Evolutionary conservation across 2,329 filamentous ascomycete genomes (phyloP).

Genomic region (Talaromyces islandicus): DNA sequence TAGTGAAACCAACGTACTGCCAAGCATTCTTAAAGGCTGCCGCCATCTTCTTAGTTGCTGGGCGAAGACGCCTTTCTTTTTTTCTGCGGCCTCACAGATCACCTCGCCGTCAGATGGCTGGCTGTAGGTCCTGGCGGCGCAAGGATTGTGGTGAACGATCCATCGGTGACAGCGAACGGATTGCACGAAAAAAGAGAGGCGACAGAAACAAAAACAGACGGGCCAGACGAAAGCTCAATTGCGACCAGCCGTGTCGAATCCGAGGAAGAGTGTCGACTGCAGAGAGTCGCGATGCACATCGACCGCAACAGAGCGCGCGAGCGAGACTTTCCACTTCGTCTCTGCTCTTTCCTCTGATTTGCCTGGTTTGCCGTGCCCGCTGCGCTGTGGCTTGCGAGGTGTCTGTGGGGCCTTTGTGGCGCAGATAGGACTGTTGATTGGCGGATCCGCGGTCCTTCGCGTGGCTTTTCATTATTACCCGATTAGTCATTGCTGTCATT

Average conservation of each 20-base stretch:
- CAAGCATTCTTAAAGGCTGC: conserved; percentile 45
- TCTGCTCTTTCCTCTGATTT: background rate
- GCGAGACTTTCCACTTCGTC: background rate
- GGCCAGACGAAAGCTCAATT: background rate
- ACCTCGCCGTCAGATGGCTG: conserved; percentile 53
- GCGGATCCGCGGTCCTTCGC: background rate
- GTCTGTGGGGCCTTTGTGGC: background rate
- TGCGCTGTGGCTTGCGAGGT: background rate
- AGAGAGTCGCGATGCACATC: too few relatives aligned
- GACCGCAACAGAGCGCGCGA: background rate
- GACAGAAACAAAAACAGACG: background rate
- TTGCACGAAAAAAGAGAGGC: background rate
- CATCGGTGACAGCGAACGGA: conserved; percentile 35
- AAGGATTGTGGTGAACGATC: conserved; percentile 45
- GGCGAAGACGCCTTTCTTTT: conserved; percentile 7
- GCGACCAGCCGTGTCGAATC: background rate
- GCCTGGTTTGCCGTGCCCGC: background rate
- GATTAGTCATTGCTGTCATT: background rate
- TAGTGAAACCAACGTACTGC: conserved; percentile 38
- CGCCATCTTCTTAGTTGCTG: conserved; percentile 33
- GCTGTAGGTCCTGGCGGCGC: conserved; percentile 44
- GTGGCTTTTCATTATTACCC: background rate
- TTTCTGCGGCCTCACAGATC: conserved; percentile 44
- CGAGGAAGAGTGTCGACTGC: background rate
- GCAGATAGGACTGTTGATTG: background rate